phyloP scores from a whole-genome alignment of 306 rosid genomes.

The Benincasa hispida region DNA sequence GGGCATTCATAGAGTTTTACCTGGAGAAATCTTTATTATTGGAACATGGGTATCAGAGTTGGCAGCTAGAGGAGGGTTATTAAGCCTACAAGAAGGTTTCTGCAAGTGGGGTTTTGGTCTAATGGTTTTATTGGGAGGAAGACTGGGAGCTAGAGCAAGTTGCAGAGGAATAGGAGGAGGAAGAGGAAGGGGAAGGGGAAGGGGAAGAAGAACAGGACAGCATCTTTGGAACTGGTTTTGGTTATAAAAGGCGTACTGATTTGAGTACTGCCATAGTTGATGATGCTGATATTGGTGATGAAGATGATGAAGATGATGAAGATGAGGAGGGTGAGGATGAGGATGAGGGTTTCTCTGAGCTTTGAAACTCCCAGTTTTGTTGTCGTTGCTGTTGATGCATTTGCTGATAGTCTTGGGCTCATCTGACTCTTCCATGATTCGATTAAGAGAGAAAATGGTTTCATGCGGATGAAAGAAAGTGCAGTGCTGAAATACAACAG shows the following conservation, averaged over 20 bases:
- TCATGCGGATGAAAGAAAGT: constrained; percentile 14
- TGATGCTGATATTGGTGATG: constrained; percentile 24
- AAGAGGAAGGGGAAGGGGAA: constrained; percentile 73
- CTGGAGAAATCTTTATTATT: constrained; percentile 24
- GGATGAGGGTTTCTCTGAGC: constrained; percentile 13
- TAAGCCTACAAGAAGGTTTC: constrained; percentile 60
- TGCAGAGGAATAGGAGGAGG: constrained; percentile 76
- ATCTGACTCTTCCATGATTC: constrained; percentile 62
- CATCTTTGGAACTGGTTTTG: constrained; percentile 52
- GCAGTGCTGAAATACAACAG: constrained; percentile 9
- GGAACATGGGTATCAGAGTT: constrained; percentile 48
- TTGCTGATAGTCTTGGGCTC: constrained; percentile 52
- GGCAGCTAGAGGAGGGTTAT: constrained; percentile 29
- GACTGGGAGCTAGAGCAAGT: constrained; percentile 45
- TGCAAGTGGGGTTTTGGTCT: constrained; percentile 53
- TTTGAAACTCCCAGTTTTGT: constrained; percentile 31
- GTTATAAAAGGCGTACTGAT: constrained; percentile 39
- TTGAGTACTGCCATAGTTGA: constrained; percentile 37
- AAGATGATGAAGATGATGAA: constrained; percentile 6
- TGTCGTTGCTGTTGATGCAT: constrained; percentile 20
- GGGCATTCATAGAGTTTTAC: constrained; percentile 20
- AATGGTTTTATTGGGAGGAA: constrained; percentile 39
- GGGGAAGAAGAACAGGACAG: constrained; percentile 78
- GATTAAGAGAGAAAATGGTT: constrained; percentile 17
- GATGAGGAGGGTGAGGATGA: constrained; percentile 7